A percentile compares a stretch with the other conserved stretches of the same genome.
These are phyloP conservation scores for Pseudopithomyces chartarum DNA, from an alignment of 2,329 filamentous ascomycete genomes.

Conservation along the genomic window DNA sequence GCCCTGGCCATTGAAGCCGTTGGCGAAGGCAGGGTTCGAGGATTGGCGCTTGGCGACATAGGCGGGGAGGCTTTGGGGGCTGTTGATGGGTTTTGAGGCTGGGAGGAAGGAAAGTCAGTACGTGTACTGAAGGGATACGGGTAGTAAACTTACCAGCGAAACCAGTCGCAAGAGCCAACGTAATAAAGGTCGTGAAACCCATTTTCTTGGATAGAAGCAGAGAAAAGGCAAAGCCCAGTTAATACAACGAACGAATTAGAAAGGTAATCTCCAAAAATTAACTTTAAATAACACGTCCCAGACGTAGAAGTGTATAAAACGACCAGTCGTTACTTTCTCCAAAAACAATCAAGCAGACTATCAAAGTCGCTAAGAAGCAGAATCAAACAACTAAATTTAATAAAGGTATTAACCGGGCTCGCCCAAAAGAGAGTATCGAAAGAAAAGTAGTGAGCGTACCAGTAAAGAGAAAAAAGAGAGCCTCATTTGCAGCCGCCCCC, in stretches of 20 bases:
- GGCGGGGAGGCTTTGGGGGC: conserved; percentile 18
- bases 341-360: conserved; percentile 32
- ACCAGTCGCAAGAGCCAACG: conserved; percentile 38
- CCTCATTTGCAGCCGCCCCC: conserved; percentile 14
- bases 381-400: conserved; percentile 7
- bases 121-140: background rate
- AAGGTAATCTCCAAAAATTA: conserved; percentile 17
- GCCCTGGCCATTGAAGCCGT: conserved; percentile 24
- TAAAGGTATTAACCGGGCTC: conserved; percentile 32
- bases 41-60: conserved; percentile 22
- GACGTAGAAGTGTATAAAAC: conserved; percentile 27
- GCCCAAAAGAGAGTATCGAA: conserved; percentile 21
- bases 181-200: conserved; percentile 32
- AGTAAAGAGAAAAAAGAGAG: conserved; percentile 14
- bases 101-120: conserved; percentile 12
- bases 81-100: conserved; percentile 35
- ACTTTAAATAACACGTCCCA: conserved; percentile 32
- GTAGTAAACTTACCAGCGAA: conserved; percentile 32
- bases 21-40: conserved; percentile 15
- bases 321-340: conserved; percentile 17
- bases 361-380: conserved; percentile 40
- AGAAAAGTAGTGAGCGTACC: conserved; percentile 18
- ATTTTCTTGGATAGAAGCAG: conserved; percentile 21
- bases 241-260: conserved; percentile 31
- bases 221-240: conserved; percentile 20